Evolutionary conservation across 140 eudicot genomes (phyloP).

Genomic region (Stevia rebaudiana): DNA sequence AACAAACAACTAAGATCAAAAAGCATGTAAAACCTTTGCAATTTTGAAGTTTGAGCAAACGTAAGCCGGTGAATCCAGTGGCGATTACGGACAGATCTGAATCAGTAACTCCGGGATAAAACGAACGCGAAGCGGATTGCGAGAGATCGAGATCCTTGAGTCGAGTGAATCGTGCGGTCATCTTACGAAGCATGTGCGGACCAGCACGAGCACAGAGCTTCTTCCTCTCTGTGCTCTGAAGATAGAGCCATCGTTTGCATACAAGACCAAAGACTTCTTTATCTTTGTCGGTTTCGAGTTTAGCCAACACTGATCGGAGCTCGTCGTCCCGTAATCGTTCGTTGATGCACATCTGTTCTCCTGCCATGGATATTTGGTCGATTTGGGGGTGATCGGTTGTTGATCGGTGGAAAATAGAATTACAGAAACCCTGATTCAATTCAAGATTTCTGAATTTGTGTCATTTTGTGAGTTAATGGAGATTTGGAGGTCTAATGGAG

Average conservation of each 20-base stretch:
- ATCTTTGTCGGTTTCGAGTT: conserved; percentile 54
- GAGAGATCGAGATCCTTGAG: conserved; percentile 71
- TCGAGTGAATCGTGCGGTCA: conserved; percentile 76
- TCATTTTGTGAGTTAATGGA: too few relatives aligned
- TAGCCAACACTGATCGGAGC: conserved; percentile 49
- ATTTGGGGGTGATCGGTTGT: too few relatives aligned
- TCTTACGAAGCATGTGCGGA: conserved; percentile 70
- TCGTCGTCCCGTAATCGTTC: conserved; percentile 68
- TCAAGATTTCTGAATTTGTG: too few relatives aligned
- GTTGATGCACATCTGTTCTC: conserved; percentile 38
- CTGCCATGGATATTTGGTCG: background rate
- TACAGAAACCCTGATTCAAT: too few relatives aligned
- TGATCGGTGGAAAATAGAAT: too few relatives aligned
- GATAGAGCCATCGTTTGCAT: conserved; percentile 77
- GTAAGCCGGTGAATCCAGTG: conserved; percentile 49
- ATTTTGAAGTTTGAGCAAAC: conserved; percentile 47
- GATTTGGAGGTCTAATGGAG: background rate
- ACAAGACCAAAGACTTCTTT: conserved; percentile 77
- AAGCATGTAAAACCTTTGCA: conserved; percentile 53
- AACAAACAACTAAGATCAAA: background rate
- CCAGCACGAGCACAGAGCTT: conserved; percentile 91
- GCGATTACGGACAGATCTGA: conserved; percentile 79
- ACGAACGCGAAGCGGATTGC: conserved; percentile 63
- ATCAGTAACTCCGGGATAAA: conserved; percentile 81
- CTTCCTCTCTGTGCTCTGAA: conserved; percentile 80